These are phyloP conservation scores for Boletus subparvulus DNA, from an alignment of 768 basidiomycete species.

Conservation along the genomic window DNA sequence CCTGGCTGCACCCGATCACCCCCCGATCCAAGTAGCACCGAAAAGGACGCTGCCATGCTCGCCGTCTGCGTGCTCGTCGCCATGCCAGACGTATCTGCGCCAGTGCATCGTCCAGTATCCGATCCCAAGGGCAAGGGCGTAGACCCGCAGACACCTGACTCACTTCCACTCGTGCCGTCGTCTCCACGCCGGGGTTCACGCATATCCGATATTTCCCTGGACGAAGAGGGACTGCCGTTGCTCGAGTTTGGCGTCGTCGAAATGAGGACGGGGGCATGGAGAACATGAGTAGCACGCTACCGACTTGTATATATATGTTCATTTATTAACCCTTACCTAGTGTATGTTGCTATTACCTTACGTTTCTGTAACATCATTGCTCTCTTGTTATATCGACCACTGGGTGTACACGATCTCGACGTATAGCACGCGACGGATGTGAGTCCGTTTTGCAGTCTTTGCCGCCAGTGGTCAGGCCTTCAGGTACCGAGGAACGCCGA, in stretches of 20 bases:
- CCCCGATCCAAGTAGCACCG: neutral
- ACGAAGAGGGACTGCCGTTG: neutral
- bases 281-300: neutral
- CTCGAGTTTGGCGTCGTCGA: conserved; percentile 22
- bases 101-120: neutral
- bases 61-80: conserved; percentile 21
- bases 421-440: too few relatives aligned
- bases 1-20: neutral
- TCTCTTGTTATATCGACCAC: too few relatives aligned
- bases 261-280: neutral
- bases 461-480: too few relatives aligned
- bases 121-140: conserved; percentile 21
- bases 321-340: conserved; percentile 2
- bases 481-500: too few relatives aligned
- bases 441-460: too few relatives aligned
- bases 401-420: too few relatives aligned
- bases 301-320: neutral
- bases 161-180: conserved; percentile 4
- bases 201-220: neutral
- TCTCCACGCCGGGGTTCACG: neutral
- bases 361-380: neutral
- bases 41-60: conserved; percentile 3
- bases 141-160: neutral
- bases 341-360: neutral
- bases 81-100: conserved; percentile 20